Conservation (phyloP, 495 filamentous ascomycete genomes). For the Aspergillus conjunctus region DNA sequence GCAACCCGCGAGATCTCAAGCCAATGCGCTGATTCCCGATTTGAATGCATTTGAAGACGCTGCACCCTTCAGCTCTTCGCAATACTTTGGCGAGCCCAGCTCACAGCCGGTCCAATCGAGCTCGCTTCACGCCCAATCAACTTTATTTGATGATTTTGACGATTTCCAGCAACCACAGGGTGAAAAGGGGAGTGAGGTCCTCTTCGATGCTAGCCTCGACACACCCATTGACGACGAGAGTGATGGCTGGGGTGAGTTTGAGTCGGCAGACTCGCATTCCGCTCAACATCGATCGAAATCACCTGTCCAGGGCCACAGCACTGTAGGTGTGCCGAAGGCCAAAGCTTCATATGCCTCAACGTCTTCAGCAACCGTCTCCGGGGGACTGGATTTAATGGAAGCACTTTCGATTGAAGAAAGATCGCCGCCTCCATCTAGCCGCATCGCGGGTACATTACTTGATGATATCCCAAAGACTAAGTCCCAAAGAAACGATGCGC, state of each 20-base stretch:
- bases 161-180: slow-evolving; percentile 25
- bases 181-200: slow-evolving; percentile 39
- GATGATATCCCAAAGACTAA: slow-evolving; percentile 3
- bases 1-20: slow-evolving; percentile 17
- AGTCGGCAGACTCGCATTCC: slow-evolving; percentile 56
- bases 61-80: slow-evolving; percentile 18
- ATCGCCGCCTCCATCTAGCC: slow-evolving; percentile 6
- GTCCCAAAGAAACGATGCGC: not conserved
- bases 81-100: slow-evolving; percentile 7
- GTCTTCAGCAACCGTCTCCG: not conserved
- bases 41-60: slow-evolving; percentile 31
- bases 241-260: slow-evolving; percentile 79
- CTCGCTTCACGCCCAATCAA: slow-evolving; percentile 9
- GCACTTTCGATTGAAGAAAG: slow-evolving; percentile 31
- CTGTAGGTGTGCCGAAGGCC: not conserved
- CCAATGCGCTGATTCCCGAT: slow-evolving; percentile 31
- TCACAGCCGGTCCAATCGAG: slow-evolving; percentile 7
- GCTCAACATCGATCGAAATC: slow-evolving; percentile 51
- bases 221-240: slow-evolving; percentile 47
- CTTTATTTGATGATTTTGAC: slow-evolving; percentile 4
- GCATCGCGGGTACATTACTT: slow-evolving; percentile 6
- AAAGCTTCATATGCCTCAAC: not conserved
- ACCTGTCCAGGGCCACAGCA: not conserved
- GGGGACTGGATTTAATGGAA: slow-evolving; percentile 20
- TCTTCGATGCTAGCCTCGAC: slow-evolving; percentile 51